Conservation (phyloP, 106 monocot genomes). For the Narthecium ossifragum region DNA sequence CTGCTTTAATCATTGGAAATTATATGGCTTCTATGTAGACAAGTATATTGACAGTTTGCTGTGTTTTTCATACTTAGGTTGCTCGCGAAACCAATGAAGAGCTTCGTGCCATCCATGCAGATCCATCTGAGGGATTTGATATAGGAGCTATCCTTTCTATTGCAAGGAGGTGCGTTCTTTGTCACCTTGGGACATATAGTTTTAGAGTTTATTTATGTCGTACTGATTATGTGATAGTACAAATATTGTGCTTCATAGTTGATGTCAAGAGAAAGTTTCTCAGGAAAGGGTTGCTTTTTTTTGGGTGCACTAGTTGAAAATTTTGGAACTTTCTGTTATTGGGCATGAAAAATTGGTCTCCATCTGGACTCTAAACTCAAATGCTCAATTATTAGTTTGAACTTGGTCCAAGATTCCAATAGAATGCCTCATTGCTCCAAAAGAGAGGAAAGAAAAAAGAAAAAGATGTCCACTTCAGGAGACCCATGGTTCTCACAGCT, state of each 20-base stretch:
- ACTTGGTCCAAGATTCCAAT: too few species aligned
- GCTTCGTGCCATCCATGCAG: constrained; percentile 69
- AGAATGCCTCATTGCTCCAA: too few species aligned
- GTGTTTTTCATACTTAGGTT: constrained; percentile 30
- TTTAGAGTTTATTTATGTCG: constrained; percentile 28
- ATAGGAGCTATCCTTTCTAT: constrained; percentile 72
- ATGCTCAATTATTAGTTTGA: too few species aligned
- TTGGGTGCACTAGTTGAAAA: not conserved
- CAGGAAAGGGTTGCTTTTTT: not conserved
- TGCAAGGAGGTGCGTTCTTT: constrained; percentile 68
- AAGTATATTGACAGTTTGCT: not conserved
- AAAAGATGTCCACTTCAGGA: too few species aligned
- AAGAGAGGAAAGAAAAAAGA: too few species aligned
- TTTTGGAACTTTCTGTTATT: too few species aligned
- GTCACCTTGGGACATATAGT: constrained; percentile 20
- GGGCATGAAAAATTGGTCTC: too few species aligned
- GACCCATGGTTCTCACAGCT: too few species aligned
- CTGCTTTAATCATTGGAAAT: not conserved
- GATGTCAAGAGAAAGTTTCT: constrained; percentile 4
- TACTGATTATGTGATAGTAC: too few species aligned
- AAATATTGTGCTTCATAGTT: too few species aligned
- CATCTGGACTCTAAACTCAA: too few species aligned
- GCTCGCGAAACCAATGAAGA: constrained; percentile 99
- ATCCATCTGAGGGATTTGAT: constrained; percentile 81
- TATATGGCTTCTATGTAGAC: too few species aligned